phyloP scores from a whole-genome alignment of 768 basidiomycete species.

The Multifurca ochricompacta region DNA sequence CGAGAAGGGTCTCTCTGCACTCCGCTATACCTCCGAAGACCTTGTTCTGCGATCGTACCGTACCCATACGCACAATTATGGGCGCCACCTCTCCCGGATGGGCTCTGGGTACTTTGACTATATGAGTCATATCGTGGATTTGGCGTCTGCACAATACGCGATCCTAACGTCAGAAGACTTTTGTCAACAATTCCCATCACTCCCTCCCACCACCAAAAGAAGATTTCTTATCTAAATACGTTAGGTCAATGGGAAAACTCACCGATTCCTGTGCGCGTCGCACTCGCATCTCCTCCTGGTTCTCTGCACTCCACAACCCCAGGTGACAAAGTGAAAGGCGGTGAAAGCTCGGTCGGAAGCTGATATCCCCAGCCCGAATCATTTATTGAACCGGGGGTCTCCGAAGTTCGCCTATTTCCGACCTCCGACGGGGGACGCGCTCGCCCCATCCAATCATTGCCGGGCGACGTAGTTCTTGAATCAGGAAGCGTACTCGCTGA shows the following conservation, averaged over 20 bases:
- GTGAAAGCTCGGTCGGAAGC: conserved; percentile 16
- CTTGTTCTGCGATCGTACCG: conserved; percentile 12
- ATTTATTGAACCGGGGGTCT: conserved; percentile 7
- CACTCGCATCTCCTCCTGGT: conserved; percentile 10
- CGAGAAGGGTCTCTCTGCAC: conserved; percentile 17
- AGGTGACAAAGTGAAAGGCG: conserved; percentile 16
- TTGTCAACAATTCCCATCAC: background rate
- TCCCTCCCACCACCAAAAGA: background rate
- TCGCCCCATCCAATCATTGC: conserved; percentile 15
- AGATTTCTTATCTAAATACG: background rate
- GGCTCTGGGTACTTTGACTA: conserved; percentile 13
- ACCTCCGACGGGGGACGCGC: conserved; percentile 13
- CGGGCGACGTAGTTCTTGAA: conserved; percentile 9
- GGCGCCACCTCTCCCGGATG: conserved; percentile 12
- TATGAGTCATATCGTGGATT: conserved; percentile 8
- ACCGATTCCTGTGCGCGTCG: conserved; percentile 10
- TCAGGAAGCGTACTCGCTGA: conserved; percentile 13
- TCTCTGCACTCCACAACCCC: conserved; percentile 15
- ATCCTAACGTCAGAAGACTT: background rate
- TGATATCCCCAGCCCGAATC: conserved; percentile 16
- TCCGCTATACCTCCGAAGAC: conserved; percentile 19
- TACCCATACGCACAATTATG: conserved; percentile 16
- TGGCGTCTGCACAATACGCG: conserved; percentile 14
- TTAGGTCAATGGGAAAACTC: background rate
- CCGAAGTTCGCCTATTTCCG: conserved; percentile 15